Evolutionary conservation across 2,329 filamentous ascomycete genomes (phyloP), one percentile per base, ranked within the genome.

Genomic region (Didymella arachidicola): DNA sequence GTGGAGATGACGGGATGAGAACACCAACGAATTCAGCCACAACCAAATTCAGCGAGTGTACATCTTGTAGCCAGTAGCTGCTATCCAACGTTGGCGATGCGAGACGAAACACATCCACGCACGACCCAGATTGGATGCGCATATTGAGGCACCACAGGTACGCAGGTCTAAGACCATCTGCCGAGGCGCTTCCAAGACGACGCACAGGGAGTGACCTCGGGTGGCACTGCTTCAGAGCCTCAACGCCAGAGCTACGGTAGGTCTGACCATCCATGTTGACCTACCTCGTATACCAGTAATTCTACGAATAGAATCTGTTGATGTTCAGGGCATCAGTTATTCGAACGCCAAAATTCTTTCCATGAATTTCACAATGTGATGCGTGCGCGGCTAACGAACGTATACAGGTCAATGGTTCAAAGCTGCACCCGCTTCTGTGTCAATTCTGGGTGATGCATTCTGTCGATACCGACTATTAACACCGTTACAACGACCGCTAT

Each of bases 1-100:
- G 70, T 73, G 19, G 72, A 75, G 38, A 74, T 76, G 73, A 65
- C 64, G 26, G 72, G 67, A 48, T 75, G 67, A 76, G 25, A 14
- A 8, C 12, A 26, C 11, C 7, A 10, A 34, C 14, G 7, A n/a
- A 14, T 22, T 26, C 19, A 30, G 29, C n/a, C 39, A 53, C 32
- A 29, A 39, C 36, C 32, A 7, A 14, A 34, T 27, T 27, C 44
- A 49, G 18, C 16, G 14, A 53, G 44, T 25, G 16, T 38, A 43
- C 30, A 39, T 39, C 44, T 39, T 44, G 30, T 49, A 53, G 44
- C 45, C 38, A 53, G 18, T 8, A 12, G 2, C 26, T 11, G 26
- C 16, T 53, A 27, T 50, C 43, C 11, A 27, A 54, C 11, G 26
- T 32, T 46, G 30, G 39, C 22, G 34, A 38, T 16, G 18, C 45